phyloP scores from a whole-genome alignment of 2,329 filamentous ascomycete genomes.

The Pseudocercospora fuligena region DNA sequence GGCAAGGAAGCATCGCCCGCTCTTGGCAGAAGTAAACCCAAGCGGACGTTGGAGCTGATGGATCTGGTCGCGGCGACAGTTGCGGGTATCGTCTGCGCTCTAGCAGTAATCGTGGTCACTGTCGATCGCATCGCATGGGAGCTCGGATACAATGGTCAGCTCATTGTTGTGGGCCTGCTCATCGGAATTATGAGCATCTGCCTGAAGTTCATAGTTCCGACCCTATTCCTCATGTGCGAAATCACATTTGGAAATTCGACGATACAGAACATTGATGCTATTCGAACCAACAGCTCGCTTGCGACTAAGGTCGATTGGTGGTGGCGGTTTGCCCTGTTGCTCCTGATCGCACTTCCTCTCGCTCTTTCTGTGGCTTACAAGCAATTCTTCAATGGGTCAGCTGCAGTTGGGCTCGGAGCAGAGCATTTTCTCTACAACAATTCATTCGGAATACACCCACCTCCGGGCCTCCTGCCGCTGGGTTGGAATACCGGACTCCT shows the following conservation, averaged over 20 bases:
- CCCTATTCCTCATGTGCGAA: background rate
- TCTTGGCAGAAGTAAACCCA: background rate
- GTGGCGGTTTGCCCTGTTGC: background rate
- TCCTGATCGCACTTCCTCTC: background rate
- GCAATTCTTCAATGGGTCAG: background rate
- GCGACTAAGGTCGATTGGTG: background rate
- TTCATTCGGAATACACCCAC: background rate
- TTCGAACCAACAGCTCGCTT: background rate
- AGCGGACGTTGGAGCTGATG: background rate
- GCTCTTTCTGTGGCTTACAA: background rate
- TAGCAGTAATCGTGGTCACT: background rate
- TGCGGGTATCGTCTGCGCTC: background rate
- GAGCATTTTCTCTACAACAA: background rate
- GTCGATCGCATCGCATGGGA: background rate
- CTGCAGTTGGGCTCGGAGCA: background rate
- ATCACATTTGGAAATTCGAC: background rate
- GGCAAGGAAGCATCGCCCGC: background rate
- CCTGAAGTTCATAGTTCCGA: background rate
- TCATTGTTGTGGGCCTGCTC: constrained; percentile 1
- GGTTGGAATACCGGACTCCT: background rate
- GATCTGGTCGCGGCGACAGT: background rate
- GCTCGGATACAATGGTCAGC: background rate
- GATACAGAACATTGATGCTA: constrained; percentile 11
- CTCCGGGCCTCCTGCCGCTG: background rate
- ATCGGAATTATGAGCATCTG: constrained; percentile 12